Evolutionary conservation across 2,329 filamentous ascomycete genomes (phyloP), one percentile per base, ranked within the genome.

Genomic region (Paradendryphiella salina): DNA sequence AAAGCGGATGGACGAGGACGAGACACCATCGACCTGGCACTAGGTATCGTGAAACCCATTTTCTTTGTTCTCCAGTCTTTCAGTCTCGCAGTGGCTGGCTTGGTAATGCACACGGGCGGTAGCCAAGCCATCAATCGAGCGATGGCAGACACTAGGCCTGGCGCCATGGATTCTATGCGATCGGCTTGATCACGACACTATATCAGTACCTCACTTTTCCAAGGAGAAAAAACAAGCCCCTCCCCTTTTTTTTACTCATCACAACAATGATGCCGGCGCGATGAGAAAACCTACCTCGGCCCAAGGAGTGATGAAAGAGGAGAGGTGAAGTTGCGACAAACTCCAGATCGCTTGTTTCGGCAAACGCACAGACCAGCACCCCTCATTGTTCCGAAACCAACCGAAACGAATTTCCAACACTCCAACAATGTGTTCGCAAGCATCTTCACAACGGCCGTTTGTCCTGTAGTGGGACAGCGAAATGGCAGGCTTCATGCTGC

Each of bases 351-450:
- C 8, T 18, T 32, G 52, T 57, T 43, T 53, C 57, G 48, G 44
- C 50, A 39, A 26, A 53, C 55, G 41, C 59, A 54, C 23, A 38
- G 43, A 15, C 52, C 60, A 54, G 52, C 35, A 35, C 14, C 15
- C 31, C 20, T 28, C 36, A 9, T 33, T 3, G 15, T 46, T 50
- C 35, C 52, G 55, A 59, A 59, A 59, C 55, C 34, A 28, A 43
- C 50, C 51, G 48, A 59, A 56, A 63, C 60, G 43, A 52, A 53
- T 34, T 38, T 62, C 55, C 47, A 63, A 63, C 59, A 60, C 37
- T 33, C 60, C 57, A 54, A 62, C 57, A 56, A 26, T 23, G 10
- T 39, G 26, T 18, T 10, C 21, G 28, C 49, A 51, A 46, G 28
- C 46, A 47, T 36, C 29, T n/a, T 43, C 35, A 29, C 37, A 28